Evolutionary conservation across 331 rosid species (phyloP), one percentile per base, ranked within the genome.

Genomic region (Malus hybrid): DNA sequence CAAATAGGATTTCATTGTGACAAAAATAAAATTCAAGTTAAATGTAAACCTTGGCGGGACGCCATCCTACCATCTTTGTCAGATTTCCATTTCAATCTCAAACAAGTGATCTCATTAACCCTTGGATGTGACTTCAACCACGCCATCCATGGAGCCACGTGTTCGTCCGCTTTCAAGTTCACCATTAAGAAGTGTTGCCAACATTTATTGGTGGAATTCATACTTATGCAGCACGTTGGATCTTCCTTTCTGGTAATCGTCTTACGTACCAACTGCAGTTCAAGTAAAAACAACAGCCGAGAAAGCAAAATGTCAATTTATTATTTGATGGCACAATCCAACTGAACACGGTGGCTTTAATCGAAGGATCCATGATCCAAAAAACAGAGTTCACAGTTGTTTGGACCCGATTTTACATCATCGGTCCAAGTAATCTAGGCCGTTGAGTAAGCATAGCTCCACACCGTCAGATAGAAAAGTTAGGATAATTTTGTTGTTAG

Each of bases 111-210:
- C 44, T 62, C 32, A 4, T 10, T 9, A 52, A 13, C 60, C 16
- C 16, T 18, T 61, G 69, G 60, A 61, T 5, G 33, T 26, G 60
- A 44, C 46, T 62, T 73, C 69, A 73, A 61, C 69, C 69, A 42
- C 7, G 58, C 60, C 32, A 62, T 39, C 68, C 42, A 73, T 0
- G 18, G 42, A n/a, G 18, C 20, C 13, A 6, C 19, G 12, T 18
- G 65, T 46, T 46, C 60, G 69, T 22, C 11, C 10, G n/a, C 57
- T 33, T 44, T 42, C 13, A 67, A 29, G 76, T 80, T 76, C 83
- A 81, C 75, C 73, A 61, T 20, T 83, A 89, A 68, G 64, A 73
- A 85, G 82, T 89, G 91, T 55, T 82, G 78, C 91, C 94, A 86
- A 76, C 92, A 87, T 80, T 77, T 89, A 14, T 82, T 89, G 66